A percentile compares a stretch with the other conserved stretches of the same genome.
These are phyloP conservation scores for Umbelopsis ramanniana DNA, from an alignment of 192 early-diverging fungal genomes.

Conservation along the genomic window DNA sequence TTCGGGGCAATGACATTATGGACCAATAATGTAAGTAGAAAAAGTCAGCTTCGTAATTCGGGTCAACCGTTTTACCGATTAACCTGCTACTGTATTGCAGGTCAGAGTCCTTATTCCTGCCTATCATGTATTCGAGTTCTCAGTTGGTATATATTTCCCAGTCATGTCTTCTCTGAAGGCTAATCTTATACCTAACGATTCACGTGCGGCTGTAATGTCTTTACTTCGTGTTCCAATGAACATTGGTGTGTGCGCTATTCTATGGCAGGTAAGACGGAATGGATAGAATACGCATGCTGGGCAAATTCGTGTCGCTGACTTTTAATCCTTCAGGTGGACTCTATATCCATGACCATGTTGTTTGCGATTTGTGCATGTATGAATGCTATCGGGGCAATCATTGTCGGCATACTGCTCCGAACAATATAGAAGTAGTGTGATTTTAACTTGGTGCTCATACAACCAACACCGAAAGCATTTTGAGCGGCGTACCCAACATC, in stretches of 20 bases:
- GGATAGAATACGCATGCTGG: not conserved
- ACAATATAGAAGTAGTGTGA: too few species aligned
- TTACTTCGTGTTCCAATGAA: slow-evolving; percentile 70
- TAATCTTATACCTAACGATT: slow-evolving; percentile 58
- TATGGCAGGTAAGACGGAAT: slow-evolving; percentile 45
- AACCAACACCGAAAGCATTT: too few species aligned
- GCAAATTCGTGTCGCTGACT: not conserved
- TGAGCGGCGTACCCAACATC: too few species aligned
- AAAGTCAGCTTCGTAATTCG: not conserved
- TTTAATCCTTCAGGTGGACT: slow-evolving; percentile 29
- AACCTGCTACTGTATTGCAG: not conserved
- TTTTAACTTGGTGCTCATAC: too few species aligned
- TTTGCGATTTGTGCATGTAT: slow-evolving; percentile 60
- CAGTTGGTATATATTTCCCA: slow-evolving; percentile 61
- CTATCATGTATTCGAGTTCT: slow-evolving; percentile 60
- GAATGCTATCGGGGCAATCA: slow-evolving; percentile 43
- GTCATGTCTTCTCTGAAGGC: slow-evolving; percentile 54
- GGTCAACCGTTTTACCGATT: slow-evolving; percentile 26
- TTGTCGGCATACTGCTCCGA: slow-evolving; percentile 29
- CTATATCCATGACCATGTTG: slow-evolving; percentile 40
- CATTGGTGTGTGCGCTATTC: slow-evolving; percentile 50
- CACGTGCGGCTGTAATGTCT: slow-evolving; percentile 60
- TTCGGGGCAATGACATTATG: slow-evolving; percentile 46
- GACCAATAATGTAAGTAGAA: not conserved
- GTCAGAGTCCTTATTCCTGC: slow-evolving; percentile 37